phyloP scores from a whole-genome alignment of 306 rosid species.

The Vigna radiata region DNA sequence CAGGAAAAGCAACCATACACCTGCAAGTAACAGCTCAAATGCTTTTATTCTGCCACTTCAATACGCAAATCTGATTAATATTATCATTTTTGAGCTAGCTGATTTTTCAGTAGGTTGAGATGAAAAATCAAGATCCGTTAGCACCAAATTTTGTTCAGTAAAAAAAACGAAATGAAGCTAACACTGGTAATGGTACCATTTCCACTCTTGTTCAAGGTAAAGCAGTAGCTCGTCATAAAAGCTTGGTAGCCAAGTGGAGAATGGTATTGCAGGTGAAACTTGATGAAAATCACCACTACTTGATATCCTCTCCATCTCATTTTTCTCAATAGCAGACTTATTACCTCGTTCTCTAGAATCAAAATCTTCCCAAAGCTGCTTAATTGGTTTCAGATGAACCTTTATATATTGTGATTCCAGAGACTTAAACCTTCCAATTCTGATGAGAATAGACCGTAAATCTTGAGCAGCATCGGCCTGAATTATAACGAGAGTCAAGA shows the following conservation, averaged over 20 bases:
- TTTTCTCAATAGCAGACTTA: conserved; percentile 68
- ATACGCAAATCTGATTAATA: conserved; percentile 3
- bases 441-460: conserved; percentile 88
- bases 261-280: conserved; percentile 60
- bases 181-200: conserved; percentile 67
- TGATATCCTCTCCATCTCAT: conserved; percentile 63
- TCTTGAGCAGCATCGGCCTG: conserved; percentile 91
- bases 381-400: conserved; percentile 93
- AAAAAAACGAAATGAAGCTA: conserved; percentile 34
- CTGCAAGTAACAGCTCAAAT: conserved; percentile 57
- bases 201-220: conserved; percentile 99
- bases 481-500: conserved; percentile 38
- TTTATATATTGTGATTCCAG: conserved; percentile 86
- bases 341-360: conserved; percentile 65
- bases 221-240: conserved; percentile 95
- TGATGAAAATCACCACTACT: conserved; percentile 60
- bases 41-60: conserved; percentile 5
- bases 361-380: conserved; percentile 92
- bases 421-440: conserved; percentile 98
- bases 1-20: conserved; percentile 93
- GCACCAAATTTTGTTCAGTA: conserved; percentile 23
- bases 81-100: conserved; percentile 37
- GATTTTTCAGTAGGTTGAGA: conserved; percentile 18
- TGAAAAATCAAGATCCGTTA: conserved; percentile 22
- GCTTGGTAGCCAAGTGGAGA: conserved; percentile 87